Evolutionary conservation across 2,329 filamentous ascomycete species (phyloP).

Genomic region (Fusarium brachygibbosum): DNA sequence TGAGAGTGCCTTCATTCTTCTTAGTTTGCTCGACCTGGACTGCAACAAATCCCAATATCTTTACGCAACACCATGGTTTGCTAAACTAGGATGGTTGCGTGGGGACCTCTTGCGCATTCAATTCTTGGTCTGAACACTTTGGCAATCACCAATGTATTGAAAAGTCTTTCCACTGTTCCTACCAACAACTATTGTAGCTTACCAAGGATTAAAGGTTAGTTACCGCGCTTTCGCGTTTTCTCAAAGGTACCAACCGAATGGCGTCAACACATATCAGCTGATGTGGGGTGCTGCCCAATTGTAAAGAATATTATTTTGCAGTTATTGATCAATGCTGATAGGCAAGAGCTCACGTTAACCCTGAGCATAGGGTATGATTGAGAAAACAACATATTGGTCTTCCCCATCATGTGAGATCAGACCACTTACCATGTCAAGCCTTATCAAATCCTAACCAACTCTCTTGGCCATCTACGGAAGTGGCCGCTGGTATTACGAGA

Average conservation of each 20-base stretch:
- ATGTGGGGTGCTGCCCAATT: slow-evolving; percentile 2
- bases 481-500: not conserved
- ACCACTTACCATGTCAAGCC: not conserved
- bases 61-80: not conserved
- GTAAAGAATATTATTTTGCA: not conserved
- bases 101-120: not conserved
- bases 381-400: not conserved
- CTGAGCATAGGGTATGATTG: not conserved
- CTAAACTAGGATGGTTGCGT: not conserved
- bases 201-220: not conserved
- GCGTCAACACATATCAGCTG: slow-evolving; percentile 21
- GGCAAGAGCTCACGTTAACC: not conserved
- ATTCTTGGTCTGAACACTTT: not conserved
- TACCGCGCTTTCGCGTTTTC: slow-evolving; percentile 29
- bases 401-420: not conserved
- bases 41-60: not conserved
- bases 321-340: not conserved
- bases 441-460: not conserved
- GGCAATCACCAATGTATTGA: not conserved
- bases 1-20: not conserved
- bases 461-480: not conserved
- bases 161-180: not conserved
- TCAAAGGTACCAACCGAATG: slow-evolving; percentile 12
- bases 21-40: not conserved
- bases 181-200: not conserved